Evolutionary conservation across 345 rosid species (phyloP).

Genomic region (Lepidium didymum): DNA sequence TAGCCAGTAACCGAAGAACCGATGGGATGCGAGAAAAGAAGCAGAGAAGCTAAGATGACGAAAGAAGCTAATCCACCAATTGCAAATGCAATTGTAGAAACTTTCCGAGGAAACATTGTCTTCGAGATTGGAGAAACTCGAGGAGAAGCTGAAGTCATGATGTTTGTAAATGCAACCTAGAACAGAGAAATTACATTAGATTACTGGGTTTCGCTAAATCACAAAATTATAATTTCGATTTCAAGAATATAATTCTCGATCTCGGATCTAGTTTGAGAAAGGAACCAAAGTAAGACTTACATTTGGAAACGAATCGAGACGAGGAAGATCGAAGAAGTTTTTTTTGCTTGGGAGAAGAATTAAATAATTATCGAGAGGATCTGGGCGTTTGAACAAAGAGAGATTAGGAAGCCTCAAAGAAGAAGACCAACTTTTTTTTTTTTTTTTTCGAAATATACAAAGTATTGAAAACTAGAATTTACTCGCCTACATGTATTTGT

Average conservation of each 20-base stretch:
- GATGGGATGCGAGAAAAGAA: constrained; percentile 54
- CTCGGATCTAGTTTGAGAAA: neutral
- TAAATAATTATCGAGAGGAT: neutral
- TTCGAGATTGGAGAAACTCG: constrained; percentile 29
- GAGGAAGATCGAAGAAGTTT: constrained; percentile 2
- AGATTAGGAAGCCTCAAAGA: neutral
- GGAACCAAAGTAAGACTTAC: constrained; percentile 2
- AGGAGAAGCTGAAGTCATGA: constrained; percentile 54
- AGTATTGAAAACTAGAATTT: too few relatives aligned
- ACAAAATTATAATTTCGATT: neutral
- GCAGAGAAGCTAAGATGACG: constrained; percentile 57
- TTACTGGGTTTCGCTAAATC: neutral
- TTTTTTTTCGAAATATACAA: too few relatives aligned
- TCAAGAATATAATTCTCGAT: neutral
- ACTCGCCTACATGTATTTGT: neutral
- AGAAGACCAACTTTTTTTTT: neutral
- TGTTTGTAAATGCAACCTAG: neutral
- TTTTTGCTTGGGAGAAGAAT: neutral
- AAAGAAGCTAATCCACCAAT: constrained; percentile 62
- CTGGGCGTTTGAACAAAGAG: constrained; percentile 9
- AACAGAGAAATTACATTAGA: neutral
- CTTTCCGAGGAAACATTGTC: constrained; percentile 46
- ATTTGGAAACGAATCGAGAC: neutral
- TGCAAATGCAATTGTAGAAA: constrained; percentile 47
- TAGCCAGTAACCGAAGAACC: constrained; percentile 49